Conservation (phyloP, 805 yeast genomes). For the Babjeviella inositovora region DNA sequence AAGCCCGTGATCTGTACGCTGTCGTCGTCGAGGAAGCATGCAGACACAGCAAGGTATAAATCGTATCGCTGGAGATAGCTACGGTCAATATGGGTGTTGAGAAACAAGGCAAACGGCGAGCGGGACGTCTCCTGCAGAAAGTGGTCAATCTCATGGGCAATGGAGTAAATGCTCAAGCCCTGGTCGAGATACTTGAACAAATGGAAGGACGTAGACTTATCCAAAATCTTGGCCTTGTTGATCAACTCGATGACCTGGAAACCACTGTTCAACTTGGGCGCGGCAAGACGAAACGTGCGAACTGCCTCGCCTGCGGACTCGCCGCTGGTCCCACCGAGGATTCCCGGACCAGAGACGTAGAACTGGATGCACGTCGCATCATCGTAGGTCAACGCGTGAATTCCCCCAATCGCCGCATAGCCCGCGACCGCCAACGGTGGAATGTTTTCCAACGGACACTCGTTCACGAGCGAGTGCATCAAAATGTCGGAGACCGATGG, state of each 20-base stretch:
- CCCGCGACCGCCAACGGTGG: constrained; percentile 56
- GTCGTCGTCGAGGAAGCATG: constrained; percentile 17
- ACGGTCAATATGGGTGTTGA: constrained; percentile 34
- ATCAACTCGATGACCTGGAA: constrained; percentile 35
- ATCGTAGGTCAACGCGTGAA: constrained; percentile 29
- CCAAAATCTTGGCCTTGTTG: constrained; percentile 55
- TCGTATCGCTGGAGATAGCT: constrained; percentile 15
- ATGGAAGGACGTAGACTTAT: constrained; percentile 77
- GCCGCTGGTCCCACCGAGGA: too few relatives aligned
- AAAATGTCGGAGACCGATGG: constrained; percentile 65
- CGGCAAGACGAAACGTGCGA: not conserved
- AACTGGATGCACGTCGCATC: constrained; percentile 11
- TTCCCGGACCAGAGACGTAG: constrained; percentile 1
- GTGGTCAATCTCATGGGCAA: constrained; percentile 48
- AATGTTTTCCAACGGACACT: constrained; percentile 50
- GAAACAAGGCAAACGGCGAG: constrained; percentile 48
- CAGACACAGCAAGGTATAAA: constrained; percentile 30
- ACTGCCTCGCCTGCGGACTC: constrained; percentile 5
- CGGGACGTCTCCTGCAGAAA: constrained; percentile 38
- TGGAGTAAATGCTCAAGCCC: constrained; percentile 31
- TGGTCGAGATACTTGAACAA: constrained; percentile 34
- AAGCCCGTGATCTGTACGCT: constrained; percentile 6
- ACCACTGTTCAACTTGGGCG: constrained; percentile 11
- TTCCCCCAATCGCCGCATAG: constrained; percentile 49
- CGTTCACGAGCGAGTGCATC: constrained; percentile 84